phyloP scores from a whole-genome alignment of 345 rosid genomes.

The Camelina hispida region DNA sequence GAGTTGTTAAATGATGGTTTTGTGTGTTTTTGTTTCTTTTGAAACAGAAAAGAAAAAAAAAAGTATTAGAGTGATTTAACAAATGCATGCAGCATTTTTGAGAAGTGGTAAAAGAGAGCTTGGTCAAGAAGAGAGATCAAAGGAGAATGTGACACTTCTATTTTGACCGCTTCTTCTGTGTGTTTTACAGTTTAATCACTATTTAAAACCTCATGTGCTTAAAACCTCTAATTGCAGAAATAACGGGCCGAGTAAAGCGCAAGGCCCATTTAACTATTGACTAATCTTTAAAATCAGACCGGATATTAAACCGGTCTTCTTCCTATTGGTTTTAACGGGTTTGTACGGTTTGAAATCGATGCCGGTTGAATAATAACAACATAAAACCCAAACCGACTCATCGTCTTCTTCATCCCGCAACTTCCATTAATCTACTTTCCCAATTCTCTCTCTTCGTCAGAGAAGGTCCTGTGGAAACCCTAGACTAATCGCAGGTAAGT shows the following conservation, averaged over 20 bases:
- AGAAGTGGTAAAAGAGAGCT: conserved; percentile 31
- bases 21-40: conserved; percentile 16
- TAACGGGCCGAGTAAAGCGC: background rate
- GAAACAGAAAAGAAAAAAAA: conserved; percentile 26
- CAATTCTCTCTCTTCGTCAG: conserved; percentile 12
- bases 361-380: background rate
- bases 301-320: background rate
- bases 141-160: conserved; percentile 32
- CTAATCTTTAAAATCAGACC: background rate
- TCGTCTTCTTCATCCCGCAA: conserved; percentile 34
- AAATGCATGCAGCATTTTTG: conserved; percentile 24
- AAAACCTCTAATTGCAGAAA: background rate
- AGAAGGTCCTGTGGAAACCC: conserved; percentile 31
- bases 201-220: too few relatives aligned
- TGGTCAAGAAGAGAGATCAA: conserved; percentile 40
- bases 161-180: conserved; percentile 36
- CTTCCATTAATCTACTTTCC: conserved; percentile 23
- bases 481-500: conserved; percentile 30
- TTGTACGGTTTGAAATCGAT: conserved; percentile 4
- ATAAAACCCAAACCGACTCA: conserved; percentile 21
- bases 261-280: conserved; percentile 2
- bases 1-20: background rate
- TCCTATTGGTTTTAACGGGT: background rate
- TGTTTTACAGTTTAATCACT: background rate
- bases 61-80: conserved; percentile 15